Percentiles rank a stretch among this genome's conserved stretches.
These are phyloP conservation scores for Stephania japonica DNA, from an alignment of 164 flowering plant species.

Conservation along the genomic window DNA sequence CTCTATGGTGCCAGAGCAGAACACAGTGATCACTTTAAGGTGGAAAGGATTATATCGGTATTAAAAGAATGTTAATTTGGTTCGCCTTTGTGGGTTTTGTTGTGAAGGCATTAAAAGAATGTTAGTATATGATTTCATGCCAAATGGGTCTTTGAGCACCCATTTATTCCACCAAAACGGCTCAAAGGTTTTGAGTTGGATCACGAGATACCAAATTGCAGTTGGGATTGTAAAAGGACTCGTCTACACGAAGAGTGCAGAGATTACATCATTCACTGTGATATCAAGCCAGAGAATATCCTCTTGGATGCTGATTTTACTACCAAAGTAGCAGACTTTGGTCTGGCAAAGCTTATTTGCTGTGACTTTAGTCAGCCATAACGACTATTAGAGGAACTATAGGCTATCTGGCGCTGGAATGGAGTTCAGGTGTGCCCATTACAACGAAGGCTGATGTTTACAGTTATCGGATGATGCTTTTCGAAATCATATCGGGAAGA, in stretches of 20 bases:
- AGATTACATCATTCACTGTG: conserved; percentile 50
- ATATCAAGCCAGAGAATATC: conserved; percentile 56
- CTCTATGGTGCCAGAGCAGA: conserved; percentile 12
- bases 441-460: too few relatives aligned
- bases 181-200: conserved; percentile 27
- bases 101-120: conserved; percentile 34
- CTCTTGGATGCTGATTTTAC: conserved; percentile 31
- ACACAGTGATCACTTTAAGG: conserved; percentile 1
- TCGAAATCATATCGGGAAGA: too few relatives aligned
- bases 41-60: conserved; percentile 14
- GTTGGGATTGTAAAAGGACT: conserved; percentile 39
- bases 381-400: conserved; percentile 52
- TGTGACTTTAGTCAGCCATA: conserved; percentile 42
- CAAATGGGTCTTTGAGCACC: conserved; percentile 34
- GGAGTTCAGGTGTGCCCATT: too few relatives aligned
- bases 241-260: conserved; percentile 48
- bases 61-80: conserved; percentile 39
- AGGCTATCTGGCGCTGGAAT: conserved; percentile 13
- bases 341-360: conserved; percentile 45
- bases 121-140: conserved; percentile 54
- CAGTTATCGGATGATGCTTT: too few relatives aligned
- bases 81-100: conserved; percentile 51
- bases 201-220: conserved; percentile 34
- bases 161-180: conserved; percentile 1
- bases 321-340: conserved; percentile 51